A percentile compares a stretch with the other conserved stretches of the same genome.
phyloP scores from a whole-genome alignment of 306 rosid genomes.

The Alnus glutinosa region DNA sequence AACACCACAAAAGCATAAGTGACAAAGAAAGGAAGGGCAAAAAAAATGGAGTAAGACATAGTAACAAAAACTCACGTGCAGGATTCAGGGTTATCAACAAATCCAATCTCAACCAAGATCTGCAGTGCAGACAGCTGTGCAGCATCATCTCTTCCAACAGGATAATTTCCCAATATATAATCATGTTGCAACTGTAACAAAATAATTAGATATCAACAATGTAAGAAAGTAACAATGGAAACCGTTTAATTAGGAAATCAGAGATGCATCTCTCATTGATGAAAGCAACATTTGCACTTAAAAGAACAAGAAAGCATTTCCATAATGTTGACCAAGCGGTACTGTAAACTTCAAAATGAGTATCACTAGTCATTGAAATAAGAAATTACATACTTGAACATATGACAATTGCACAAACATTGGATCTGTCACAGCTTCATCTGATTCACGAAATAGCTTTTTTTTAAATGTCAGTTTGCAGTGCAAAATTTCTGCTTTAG shows the following conservation, averaged over 20 bases:
- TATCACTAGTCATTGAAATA: slow-evolving; percentile 6
- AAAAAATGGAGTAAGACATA: slow-evolving; percentile 21
- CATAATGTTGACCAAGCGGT: background rate
- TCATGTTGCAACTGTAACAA: slow-evolving; percentile 88
- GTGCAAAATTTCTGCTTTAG: slow-evolving; percentile 91
- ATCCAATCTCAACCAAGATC: slow-evolving; percentile 87
- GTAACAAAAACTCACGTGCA: slow-evolving; percentile 62
- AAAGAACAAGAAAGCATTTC: background rate
- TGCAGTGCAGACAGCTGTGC: slow-evolving; percentile 90
- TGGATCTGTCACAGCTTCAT: slow-evolving; percentile 87
- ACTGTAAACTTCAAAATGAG: slow-evolving; percentile 1
- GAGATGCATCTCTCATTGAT: background rate
- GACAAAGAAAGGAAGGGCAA: background rate
- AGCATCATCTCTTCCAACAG: slow-evolving; percentile 94
- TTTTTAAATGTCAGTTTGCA: slow-evolving; percentile 82
- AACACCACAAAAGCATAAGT: slow-evolving; percentile 6
- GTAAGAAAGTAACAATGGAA: slow-evolving; percentile 13
- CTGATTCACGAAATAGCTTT: slow-evolving; percentile 90
- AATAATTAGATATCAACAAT: slow-evolving; percentile 21
- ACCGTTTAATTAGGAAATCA: slow-evolving; percentile 3
- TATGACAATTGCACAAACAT: slow-evolving; percentile 93
- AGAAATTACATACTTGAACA: slow-evolving; percentile 65
- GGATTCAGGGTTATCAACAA: slow-evolving; percentile 66
- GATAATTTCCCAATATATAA: slow-evolving; percentile 89
- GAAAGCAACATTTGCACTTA: background rate